Evolutionary conservation across 495 filamentous ascomycete species (phyloP).

Genomic region (Podospora conica): DNA sequence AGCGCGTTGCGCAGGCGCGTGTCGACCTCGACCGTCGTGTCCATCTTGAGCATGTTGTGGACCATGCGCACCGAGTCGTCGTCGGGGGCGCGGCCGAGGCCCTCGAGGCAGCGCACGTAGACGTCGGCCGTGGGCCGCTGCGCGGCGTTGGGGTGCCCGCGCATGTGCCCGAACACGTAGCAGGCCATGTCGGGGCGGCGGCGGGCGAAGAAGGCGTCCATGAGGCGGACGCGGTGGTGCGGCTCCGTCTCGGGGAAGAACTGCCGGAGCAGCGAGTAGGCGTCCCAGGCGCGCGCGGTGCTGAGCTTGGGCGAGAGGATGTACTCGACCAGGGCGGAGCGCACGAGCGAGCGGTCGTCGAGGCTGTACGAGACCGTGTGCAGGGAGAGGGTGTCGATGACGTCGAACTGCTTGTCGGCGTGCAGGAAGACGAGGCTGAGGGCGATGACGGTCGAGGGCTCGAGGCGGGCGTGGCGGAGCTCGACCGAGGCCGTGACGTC

Average conservation of each 20-base stretch:
- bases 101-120: conserved; percentile 71
- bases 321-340: conserved; percentile 58
- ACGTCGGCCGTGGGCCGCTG: conserved; percentile 62
- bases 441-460: conserved; percentile 63
- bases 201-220: conserved; percentile 77
- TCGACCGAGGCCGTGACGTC: conserved; percentile 69
- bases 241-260: conserved; percentile 70
- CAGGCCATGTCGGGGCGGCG: conserved; percentile 73
- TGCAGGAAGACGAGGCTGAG: conserved; percentile 65
- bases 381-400: conserved; percentile 69
- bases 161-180: conserved; percentile 86
- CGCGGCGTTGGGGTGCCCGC: conserved; percentile 49
- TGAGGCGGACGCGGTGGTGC: conserved; percentile 59
- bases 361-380: conserved; percentile 57
- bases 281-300: conserved; percentile 66
- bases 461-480: conserved; percentile 60
- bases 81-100: conserved; percentile 61
- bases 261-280: conserved; percentile 67
- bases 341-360: conserved; percentile 57
- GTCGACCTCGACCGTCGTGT: conserved; percentile 66
- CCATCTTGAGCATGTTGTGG: conserved; percentile 90
- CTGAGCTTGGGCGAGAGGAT: conserved; percentile 55
- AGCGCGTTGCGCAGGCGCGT: conserved; percentile 73
- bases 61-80: conserved; percentile 61
- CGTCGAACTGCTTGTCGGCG: conserved; percentile 65